Evolutionary conservation across 495 filamentous ascomycete genomes (phyloP).

Genomic region (Collariella sp.): DNA sequence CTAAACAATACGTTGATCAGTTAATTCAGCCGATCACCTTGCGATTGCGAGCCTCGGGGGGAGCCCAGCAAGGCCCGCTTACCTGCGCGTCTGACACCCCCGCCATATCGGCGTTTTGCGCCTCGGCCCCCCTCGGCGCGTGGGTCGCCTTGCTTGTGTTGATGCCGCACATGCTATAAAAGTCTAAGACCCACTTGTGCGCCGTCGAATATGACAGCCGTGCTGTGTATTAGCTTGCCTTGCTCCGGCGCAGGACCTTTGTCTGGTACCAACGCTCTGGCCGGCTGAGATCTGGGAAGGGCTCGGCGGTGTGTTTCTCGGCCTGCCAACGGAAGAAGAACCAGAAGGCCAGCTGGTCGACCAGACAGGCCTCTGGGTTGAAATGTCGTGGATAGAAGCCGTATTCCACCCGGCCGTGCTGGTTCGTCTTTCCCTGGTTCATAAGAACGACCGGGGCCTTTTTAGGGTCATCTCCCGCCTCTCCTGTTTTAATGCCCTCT

Average conservation of each 20-base stretch:
- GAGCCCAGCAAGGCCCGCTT: not conserved
- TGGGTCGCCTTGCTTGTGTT: not conserved
- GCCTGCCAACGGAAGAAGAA: not conserved
- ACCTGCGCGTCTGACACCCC: conserved; percentile 1
- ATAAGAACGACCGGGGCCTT: not conserved
- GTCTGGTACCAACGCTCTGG: not conserved
- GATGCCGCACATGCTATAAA: not conserved
- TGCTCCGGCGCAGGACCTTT: not conserved
- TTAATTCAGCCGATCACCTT: too few relatives aligned
- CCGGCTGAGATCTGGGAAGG: not conserved
- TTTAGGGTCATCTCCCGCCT: not conserved
- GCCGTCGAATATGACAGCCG: not conserved
- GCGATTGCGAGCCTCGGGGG: too few relatives aligned
- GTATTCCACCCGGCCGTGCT: not conserved
- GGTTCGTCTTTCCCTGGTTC: not conserved
- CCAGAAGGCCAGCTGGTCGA: not conserved
- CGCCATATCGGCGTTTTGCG: not conserved
- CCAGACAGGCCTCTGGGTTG: not conserved
- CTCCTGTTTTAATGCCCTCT: not conserved
- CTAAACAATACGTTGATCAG: too few relatives aligned
- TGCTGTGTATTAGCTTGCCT: not conserved
- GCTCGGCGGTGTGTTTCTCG: not conserved
- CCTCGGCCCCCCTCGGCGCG: not conserved
- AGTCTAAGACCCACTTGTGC: not conserved
- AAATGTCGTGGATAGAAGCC: not conserved